A percentile compares a stretch with the other conserved stretches of the same genome.
phyloP scores from a whole-genome alignment of 345 rosid species.

The Acer yangbiense region DNA sequence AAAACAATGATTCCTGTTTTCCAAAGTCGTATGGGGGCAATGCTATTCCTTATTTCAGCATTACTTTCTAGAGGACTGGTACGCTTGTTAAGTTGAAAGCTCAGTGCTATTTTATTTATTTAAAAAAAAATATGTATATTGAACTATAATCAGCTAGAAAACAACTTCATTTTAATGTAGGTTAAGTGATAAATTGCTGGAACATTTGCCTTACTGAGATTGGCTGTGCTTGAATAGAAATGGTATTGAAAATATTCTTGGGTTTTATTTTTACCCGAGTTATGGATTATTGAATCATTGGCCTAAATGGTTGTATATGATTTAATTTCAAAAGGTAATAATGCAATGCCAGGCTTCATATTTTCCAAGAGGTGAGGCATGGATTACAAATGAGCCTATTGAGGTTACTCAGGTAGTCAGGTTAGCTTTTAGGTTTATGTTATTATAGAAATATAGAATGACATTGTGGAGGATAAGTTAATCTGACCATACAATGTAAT shows the following conservation, averaged over 20 bases:
- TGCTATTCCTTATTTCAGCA: conserved; percentile 92
- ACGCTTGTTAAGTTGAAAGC: conserved; percentile 34
- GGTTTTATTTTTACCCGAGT: neutral
- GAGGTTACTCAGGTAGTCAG: too few species aligned
- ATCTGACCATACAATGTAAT: neutral
- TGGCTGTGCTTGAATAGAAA: neutral
- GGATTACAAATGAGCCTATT: neutral
- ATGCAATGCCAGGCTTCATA: neutral
- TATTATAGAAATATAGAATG: neutral
- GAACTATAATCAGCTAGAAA: neutral
- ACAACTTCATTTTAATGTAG: neutral
- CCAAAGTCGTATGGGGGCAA: conserved; percentile 93
- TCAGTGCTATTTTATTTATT: neutral
- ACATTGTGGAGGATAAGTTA: neutral
- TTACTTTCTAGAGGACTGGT: conserved; percentile 98
- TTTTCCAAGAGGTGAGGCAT: neutral
- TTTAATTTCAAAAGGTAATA: too few species aligned
- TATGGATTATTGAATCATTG: neutral
- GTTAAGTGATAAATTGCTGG: neutral
- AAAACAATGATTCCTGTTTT: conserved; percentile 65
- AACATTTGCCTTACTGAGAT: neutral
- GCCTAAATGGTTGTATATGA: neutral
- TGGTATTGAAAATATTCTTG: neutral
- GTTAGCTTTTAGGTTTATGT: neutral
- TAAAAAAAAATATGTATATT: neutral